Evolutionary conservation across 345 rosid genomes (phyloP), one percentile per base, ranked within the genome.

Genomic region (Brassica carinata): DNA sequence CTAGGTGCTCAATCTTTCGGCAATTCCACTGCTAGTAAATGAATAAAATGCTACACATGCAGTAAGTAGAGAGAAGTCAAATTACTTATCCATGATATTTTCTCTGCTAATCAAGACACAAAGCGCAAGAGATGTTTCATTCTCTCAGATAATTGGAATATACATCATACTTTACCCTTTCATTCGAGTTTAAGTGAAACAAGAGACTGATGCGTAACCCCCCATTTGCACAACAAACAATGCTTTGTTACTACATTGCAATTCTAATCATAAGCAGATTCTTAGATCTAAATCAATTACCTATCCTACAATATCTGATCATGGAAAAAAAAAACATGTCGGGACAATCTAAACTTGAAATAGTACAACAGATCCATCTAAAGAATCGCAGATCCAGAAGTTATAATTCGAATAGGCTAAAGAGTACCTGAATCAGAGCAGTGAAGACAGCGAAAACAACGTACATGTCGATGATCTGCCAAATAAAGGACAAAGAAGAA

Each of bases 381-480:
- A 69, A 31, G 27, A 68, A 82, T 40, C 36, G 34, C 57, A 78
- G 82, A 81, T 81, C 77, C 23, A 71, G 38, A 63, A 55, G 14
- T 18, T 29, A 61, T 10, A 4, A 38, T 27, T 55, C 26, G 26
- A 55, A 55, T n/a, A 7, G 2, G 26, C 0, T 58, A 17, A n/a
- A 53, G 27, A 71, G 40, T 73, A 94, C 99, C 98, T 95, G 98
- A 69, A 93, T 91, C 79, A 95, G 51, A 70, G 98, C 97, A 4
- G 99, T 90, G 81, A 85, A 85, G 74, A 90, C 87, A 13, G 98
- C 92, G 40, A 93, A 96, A 34, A 84, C 90, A 62, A 92, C 97
- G 48, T 92, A 96, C 11, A 93, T 84, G 84, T 96, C 99, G 84
- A 96, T 91, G 87, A 93, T 88, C 99, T 96, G 89, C 63, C 78